A percentile compares a stretch with the other conserved stretches of the same genome.
phyloP scores from a whole-genome alignment of 139 green algal genomes.

The Nannochloris sp. region DNA sequence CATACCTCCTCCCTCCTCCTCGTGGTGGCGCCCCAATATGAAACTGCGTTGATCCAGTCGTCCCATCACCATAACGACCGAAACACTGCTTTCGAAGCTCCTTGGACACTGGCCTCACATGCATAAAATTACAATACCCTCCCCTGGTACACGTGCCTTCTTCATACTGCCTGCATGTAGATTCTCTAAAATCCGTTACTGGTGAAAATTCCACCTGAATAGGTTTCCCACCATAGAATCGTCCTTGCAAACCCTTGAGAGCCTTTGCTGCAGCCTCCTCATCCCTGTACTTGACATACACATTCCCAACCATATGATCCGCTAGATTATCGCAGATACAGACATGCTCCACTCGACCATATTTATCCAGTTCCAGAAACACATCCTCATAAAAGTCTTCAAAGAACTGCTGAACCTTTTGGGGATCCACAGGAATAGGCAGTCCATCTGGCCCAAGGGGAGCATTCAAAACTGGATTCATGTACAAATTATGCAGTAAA shows the following conservation, averaged over 20 bases:
- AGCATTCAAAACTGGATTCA: slow-evolving; percentile 81
- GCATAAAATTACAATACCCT: slow-evolving; percentile 99
- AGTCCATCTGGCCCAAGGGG: slow-evolving; percentile 74
- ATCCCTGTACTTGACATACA: slow-evolving; percentile 91
- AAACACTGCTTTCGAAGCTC: slow-evolving; percentile 53
- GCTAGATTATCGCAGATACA: slow-evolving; percentile 98
- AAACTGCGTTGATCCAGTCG: slow-evolving; percentile 25
- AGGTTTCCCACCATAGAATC: slow-evolving; percentile 81
- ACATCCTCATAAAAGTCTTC: slow-evolving; percentile 99
- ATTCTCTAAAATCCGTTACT: slow-evolving; percentile 96
- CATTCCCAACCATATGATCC: slow-evolving; percentile 95
- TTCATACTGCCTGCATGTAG: slow-evolving; percentile 95
- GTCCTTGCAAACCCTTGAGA: slow-evolving; percentile 50
- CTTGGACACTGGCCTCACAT: slow-evolving; percentile 83
- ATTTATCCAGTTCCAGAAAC: slow-evolving; percentile 89
- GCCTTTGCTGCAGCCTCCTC: slow-evolving; percentile 70
- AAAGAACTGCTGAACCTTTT: slow-evolving; percentile 80
- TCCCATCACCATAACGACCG: slow-evolving; percentile 62
- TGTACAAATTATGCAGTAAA: slow-evolving; percentile 94
- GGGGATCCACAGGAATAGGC: slow-evolving; percentile 70
- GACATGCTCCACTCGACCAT: slow-evolving; percentile 89
- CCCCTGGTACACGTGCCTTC: slow-evolving; percentile 93
- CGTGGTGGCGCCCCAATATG: neutral
- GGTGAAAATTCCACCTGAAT: slow-evolving; percentile 92
- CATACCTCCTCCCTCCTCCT: slow-evolving; percentile 15